A percentile compares a stretch with the other conserved stretches of the same genome.
phyloP scores from a whole-genome alignment of 1,139 yeast species.

The Magnusiomyces paraingens region DNA sequence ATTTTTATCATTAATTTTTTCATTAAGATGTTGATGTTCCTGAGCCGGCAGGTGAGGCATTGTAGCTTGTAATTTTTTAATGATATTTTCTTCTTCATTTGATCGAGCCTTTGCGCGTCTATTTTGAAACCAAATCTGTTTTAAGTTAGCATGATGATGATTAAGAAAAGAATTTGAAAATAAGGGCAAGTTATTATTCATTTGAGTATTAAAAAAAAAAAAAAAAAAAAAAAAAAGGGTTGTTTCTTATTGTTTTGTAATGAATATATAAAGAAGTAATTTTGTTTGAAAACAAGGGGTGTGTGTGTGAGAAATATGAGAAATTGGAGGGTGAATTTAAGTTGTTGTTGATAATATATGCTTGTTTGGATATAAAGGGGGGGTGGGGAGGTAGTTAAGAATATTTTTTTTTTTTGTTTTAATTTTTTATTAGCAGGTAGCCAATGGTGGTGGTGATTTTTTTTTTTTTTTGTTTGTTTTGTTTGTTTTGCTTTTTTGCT shows the following conservation, averaged over 20 bases:
- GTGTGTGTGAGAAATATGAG: too few relatives aligned
- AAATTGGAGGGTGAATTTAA: too few relatives aligned
- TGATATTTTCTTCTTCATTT: constrained; percentile 21
- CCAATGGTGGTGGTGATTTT: too few relatives aligned
- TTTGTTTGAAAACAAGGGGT: too few relatives aligned
- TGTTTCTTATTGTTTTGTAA: neutral
- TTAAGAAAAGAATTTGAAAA: neutral
- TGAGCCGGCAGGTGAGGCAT: neutral
- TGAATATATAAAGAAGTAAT: neutral
- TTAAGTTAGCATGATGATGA: neutral
- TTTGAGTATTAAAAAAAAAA: neutral
- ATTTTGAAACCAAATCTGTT: constrained; percentile 30
- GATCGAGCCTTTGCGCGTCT: constrained; percentile 28
- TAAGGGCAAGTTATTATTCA: neutral
- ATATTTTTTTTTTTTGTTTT: too few relatives aligned
- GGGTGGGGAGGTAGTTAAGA: too few relatives aligned
- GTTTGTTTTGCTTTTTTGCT: neutral
- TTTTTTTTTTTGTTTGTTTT: too few relatives aligned
- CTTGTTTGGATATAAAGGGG: too few relatives aligned
- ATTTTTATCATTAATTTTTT: neutral
- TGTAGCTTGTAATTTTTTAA: constrained; percentile 11
- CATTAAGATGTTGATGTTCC: neutral
- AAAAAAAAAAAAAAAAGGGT: neutral
- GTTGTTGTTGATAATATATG: too few relatives aligned
- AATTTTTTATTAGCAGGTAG: too few relatives aligned